Evolutionary conservation across 768 basidiomycete genomes (phyloP), one percentile per base, ranked within the genome.

Genomic region (Suillus placidus): DNA sequence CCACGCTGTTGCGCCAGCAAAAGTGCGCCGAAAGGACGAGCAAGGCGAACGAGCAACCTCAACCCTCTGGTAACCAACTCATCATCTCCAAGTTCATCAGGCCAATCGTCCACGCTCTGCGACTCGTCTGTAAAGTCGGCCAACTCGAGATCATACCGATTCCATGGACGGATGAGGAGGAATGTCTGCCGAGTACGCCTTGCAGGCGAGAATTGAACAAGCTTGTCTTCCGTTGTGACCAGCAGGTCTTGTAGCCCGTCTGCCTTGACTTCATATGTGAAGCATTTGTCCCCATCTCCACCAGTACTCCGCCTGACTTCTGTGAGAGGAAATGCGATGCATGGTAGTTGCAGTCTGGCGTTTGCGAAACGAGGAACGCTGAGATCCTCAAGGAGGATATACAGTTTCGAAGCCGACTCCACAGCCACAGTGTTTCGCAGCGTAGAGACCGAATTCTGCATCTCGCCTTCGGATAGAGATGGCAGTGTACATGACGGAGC

Each of bases 401-500:
- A 47, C 2, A 23, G 12, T 6, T 13, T 12, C 4, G n/a, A 47
- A 47, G n/a, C 45, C 10, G 0, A n/a, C 5, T n/a, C 2, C 45
- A 47, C 10, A 12, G n/a, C 45, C 5, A 23, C 45, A 6, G 23
- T 47, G 2, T 47, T 47, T 47, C 12, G 5, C 12, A 47, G n/a
- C 45, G 5, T 47, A 16, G n/a, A 23, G 2, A 23, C 10, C 5
- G n/a, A 47, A 0, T 3, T 23, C n/a, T 23, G 45, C 2, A 13
- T 47, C 0, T 47, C 45, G 12, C 23, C 0, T 47, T 47, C 12
- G 3, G 45, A 23, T 47, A 47, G n/a, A 23, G 45, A 13, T 47
- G 12, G 12, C 0, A 6, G 0, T 1, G 20, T 20, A 0, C 0
- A 45, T 47, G 45, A 0, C 5, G 1, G n/a, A 47, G 45, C 45